Percentiles rank a stretch among this genome's conserved stretches.
Conservation (phyloP, 805 yeast genomes). For the Saturnispora quitensis region DNA sequence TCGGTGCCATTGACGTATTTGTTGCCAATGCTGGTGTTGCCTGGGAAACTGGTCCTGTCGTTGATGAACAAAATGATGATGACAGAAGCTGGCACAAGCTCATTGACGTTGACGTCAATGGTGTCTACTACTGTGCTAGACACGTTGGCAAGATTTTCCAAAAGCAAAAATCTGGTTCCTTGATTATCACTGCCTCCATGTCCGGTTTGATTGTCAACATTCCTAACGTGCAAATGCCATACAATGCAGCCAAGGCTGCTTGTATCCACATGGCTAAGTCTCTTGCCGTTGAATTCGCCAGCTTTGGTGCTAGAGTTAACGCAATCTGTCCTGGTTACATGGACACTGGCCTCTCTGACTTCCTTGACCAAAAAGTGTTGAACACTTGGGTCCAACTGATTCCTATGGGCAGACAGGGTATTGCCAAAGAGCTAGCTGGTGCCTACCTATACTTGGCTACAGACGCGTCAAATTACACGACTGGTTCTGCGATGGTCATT, state of each 20-base stretch:
- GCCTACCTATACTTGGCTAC: constrained; percentile 74
- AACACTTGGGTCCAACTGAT: constrained; percentile 41
- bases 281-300: constrained; percentile 86
- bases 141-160: constrained; percentile 64
- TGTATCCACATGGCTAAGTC: constrained; percentile 68
- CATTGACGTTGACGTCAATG: constrained; percentile 67
- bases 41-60: constrained; percentile 61
- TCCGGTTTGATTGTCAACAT: constrained; percentile 83
- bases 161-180: constrained; percentile 65
- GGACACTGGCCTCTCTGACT: constrained; percentile 55
- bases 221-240: constrained; percentile 81
- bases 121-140: constrained; percentile 75
- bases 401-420: constrained; percentile 71
- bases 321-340: constrained; percentile 80
- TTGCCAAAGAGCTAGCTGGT: constrained; percentile 67
- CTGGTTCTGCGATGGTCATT: constrained; percentile 67
- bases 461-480: constrained; percentile 73
- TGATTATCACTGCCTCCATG: constrained; percentile 83
- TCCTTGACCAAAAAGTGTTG: constrained; percentile 36
- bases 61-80: constrained; percentile 29
- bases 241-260: constrained; percentile 87
- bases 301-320: constrained; percentile 70
- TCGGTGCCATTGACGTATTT: constrained; percentile 32
- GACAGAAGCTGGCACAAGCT: constrained; percentile 50
- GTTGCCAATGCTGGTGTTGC: constrained; percentile 54